Percentiles rank a stretch among this genome's conserved stretches.
These are phyloP conservation scores for Eucalyptus caleyi DNA, from an alignment of 345 rosid genomes.

Conservation along the genomic window DNA sequence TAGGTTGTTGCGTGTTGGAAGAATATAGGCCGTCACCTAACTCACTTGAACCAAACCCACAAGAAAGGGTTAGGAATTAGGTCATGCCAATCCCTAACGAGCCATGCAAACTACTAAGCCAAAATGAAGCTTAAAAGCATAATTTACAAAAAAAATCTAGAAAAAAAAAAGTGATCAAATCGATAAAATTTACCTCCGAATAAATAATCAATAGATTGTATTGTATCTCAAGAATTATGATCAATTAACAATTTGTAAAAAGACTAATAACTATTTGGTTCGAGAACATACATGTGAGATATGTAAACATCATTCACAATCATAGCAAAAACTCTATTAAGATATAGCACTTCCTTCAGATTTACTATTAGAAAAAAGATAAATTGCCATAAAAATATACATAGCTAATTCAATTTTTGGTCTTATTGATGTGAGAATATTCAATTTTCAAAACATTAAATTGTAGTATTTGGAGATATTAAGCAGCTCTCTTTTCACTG, in stretches of 20 bases:
- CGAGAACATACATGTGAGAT: not conserved
- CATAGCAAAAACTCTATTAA: not conserved
- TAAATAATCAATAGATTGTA: not conserved
- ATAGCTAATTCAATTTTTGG: not conserved
- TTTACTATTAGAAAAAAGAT: not conserved
- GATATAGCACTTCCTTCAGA: accelerated
- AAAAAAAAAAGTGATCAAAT: not conserved
- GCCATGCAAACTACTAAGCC: not conserved
- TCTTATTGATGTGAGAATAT: not conserved
- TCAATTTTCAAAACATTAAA: not conserved
- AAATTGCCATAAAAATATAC: not conserved
- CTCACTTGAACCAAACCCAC: not conserved
- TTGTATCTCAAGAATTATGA: not conserved
- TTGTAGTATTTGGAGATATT: too few relatives aligned
- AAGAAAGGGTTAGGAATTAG: not conserved
- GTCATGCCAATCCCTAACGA: not conserved
- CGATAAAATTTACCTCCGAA: not conserved
- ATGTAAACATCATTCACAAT: not conserved
- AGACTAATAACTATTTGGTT: not conserved
- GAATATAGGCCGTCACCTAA: not conserved
- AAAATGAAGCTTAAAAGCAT: not conserved
- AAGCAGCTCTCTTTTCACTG: accelerated
- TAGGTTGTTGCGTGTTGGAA: not conserved
- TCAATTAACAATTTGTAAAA: not conserved
- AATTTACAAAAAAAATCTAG: not conserved